Conservation (phyloP, 352 stramenopile genomes). For the Saprolegnia parasitica region DNA sequence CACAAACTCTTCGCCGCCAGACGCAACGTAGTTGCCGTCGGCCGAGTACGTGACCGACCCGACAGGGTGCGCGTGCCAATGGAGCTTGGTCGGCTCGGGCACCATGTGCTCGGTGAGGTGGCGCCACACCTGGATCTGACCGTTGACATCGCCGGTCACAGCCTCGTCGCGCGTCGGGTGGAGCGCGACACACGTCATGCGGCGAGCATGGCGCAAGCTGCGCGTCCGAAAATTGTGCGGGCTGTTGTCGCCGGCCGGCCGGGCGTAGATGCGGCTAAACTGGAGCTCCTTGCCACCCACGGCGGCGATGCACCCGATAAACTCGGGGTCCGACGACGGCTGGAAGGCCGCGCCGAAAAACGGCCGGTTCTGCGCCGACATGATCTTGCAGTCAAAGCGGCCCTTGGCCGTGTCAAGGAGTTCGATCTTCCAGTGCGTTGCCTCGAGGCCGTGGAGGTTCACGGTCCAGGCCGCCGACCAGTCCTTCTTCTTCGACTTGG, state of each 20-base stretch:
- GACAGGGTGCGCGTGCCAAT: constrained; percentile 85
- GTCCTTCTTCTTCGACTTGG: constrained; percentile 21
- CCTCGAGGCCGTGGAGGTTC: constrained; percentile 18
- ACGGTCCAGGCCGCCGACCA: constrained; percentile 10
- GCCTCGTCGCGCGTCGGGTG: constrained; percentile 52
- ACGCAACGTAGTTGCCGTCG: constrained; percentile 73
- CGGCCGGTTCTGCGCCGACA: constrained; percentile 42
- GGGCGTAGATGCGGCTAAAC: constrained; percentile 38
- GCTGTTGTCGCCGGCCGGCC: constrained; percentile 34
- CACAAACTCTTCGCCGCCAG: constrained; percentile 81
- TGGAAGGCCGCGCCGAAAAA: constrained; percentile 54
- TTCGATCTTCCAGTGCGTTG: constrained; percentile 48
- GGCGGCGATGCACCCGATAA: constrained; percentile 47
- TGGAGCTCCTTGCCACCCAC: constrained; percentile 39
- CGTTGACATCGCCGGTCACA: constrained; percentile 52
- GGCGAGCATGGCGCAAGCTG: constrained; percentile 44
- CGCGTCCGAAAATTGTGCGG: constrained; percentile 36
- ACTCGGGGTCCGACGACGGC: constrained; percentile 32
- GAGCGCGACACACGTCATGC: constrained; percentile 59
- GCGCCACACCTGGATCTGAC: constrained; percentile 48
- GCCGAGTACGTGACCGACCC: constrained; percentile 63
- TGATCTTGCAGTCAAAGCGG: constrained; percentile 39
- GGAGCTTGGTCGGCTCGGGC: constrained; percentile 46
- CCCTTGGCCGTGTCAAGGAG: constrained; percentile 77
- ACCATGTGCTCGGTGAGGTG: constrained; percentile 23